A percentile compares a stretch with the other conserved stretches of the same genome.
These are phyloP conservation scores for Nicotiana benthamiana DNA, from an alignment of 257 asterid species.

Conservation along the genomic window DNA sequence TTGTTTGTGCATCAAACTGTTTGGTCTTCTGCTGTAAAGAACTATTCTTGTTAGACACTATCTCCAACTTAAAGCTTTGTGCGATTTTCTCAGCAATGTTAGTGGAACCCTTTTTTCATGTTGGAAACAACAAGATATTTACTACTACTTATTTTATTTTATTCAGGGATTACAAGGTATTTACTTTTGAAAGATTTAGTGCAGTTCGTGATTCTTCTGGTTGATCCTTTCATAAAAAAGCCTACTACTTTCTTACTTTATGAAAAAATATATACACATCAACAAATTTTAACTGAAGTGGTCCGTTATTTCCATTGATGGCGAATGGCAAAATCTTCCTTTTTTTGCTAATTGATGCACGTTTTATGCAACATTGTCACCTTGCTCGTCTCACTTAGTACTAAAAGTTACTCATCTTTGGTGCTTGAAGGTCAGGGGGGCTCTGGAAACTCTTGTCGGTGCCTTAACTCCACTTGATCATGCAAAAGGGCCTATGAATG, in stretches of 20 bases:
- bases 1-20: neutral
- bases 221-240: neutral
- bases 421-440: slow-evolving; percentile 72
- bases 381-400: neutral
- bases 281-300: neutral
- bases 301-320: neutral
- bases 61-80: neutral
- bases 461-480: slow-evolving; percentile 73
- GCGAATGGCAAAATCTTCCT: neutral
- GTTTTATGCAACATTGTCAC: slow-evolving; percentile 5
- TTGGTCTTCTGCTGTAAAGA: neutral
- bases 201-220: neutral
- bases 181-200: neutral
- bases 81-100: neutral
- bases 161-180: neutral
- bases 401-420: slow-evolving; percentile 15
- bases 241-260: neutral
- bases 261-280: neutral
- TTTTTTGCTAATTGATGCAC: neutral
- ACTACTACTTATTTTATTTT: neutral
- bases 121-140: neutral
- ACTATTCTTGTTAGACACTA: neutral
- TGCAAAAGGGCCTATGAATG: slow-evolving; percentile 49
- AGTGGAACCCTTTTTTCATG: neutral
- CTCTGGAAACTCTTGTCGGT: slow-evolving; percentile 72